Evolutionary conservation across 768 basidiomycete species (phyloP).

Genomic region (Tylopilus balloui): DNA sequence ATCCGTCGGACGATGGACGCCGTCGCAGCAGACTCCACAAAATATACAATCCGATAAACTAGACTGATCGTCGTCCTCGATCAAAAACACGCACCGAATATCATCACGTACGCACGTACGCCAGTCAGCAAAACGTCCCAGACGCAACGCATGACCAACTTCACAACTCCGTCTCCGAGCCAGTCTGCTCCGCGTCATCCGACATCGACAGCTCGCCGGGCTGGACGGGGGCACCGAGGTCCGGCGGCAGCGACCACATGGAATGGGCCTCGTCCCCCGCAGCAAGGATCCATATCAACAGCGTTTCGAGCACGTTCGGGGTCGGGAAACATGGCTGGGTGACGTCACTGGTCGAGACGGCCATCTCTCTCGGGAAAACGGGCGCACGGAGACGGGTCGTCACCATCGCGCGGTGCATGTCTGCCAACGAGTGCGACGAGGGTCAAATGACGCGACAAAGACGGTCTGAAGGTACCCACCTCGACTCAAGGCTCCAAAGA

Average conservation of each 20-base stretch:
- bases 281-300: slow-evolving; percentile 11
- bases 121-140: too few relatives aligned
- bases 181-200: neutral
- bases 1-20: too few relatives aligned
- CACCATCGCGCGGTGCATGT: slow-evolving; percentile 5
- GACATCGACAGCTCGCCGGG: neutral
- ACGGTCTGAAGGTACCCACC: neutral
- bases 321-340: neutral
- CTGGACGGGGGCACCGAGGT: neutral
- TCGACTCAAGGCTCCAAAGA: slow-evolving; percentile 11
- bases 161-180: neutral
- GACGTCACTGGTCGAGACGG: neutral
- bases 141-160: too few relatives aligned
- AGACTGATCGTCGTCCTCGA: too few relatives aligned
- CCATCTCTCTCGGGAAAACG: slow-evolving; percentile 5
- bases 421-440: neutral
- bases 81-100: too few relatives aligned
- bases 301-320: slow-evolving; percentile 11
- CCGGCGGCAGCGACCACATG: neutral
- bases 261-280: neutral
- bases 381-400: slow-evolving; percentile 10
- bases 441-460: too few relatives aligned
- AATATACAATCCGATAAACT: too few relatives aligned
- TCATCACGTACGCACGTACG: too few relatives aligned
- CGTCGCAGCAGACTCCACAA: too few relatives aligned